phyloP scores from a whole-genome alignment of 169 alveolate genomes.

The Eimeria sp. region DNA sequence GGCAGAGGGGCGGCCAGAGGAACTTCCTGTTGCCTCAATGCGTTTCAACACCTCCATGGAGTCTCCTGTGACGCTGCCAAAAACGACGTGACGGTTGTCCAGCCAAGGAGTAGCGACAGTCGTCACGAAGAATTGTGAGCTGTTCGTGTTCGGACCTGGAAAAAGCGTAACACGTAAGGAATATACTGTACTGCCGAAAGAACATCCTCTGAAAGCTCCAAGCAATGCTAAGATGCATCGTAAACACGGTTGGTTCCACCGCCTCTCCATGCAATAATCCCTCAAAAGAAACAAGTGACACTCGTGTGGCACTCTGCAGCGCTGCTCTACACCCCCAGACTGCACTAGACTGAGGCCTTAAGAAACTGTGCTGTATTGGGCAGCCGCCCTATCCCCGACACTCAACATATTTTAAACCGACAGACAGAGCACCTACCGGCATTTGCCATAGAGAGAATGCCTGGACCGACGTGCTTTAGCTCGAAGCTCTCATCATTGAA shows the following conservation, averaged over 20 bases:
- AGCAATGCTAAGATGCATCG: no score
- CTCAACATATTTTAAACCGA: background rate
- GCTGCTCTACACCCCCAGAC: background rate
- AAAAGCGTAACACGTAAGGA: slow-evolving; percentile 93
- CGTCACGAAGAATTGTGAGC: slow-evolving; percentile 98
- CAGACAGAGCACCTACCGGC: slow-evolving; percentile 90
- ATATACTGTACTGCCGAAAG: background rate
- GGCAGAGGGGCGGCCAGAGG: slow-evolving; percentile 75
- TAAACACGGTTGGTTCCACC: background rate
- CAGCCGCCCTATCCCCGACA: no score
- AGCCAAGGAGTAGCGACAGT: slow-evolving; percentile 98
- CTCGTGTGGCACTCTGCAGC: background rate
- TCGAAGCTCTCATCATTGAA: slow-evolving; percentile 97
- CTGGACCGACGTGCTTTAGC: slow-evolving; percentile 95
- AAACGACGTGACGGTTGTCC: slow-evolving; percentile 98
- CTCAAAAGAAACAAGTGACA: background rate
- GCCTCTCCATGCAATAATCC: background rate
- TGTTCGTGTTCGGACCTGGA: slow-evolving; percentile 99
- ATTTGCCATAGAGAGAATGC: slow-evolving; percentile 98
- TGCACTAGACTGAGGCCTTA: no score
- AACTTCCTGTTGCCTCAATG: slow-evolving; percentile 93
- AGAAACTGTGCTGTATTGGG: no score
- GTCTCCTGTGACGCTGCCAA: slow-evolving; percentile 96
- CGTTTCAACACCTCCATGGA: slow-evolving; percentile 96
- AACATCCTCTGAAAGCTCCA: no score